Conservation (phyloP, 1,284 basidiomycete genomes). For the Exsudoporus floridanus region DNA sequence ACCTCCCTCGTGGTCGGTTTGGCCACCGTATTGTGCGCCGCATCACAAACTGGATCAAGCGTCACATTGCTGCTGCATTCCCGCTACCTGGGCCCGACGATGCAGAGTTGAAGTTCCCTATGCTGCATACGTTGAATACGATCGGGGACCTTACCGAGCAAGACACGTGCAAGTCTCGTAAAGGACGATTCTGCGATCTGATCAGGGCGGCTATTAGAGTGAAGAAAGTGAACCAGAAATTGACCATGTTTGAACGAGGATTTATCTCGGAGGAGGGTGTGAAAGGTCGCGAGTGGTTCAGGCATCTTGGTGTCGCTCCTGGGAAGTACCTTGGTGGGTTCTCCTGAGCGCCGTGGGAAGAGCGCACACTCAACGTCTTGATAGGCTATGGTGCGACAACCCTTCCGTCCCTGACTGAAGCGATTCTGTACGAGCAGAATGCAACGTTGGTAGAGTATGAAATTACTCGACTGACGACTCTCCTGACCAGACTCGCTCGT, state of each 20-base stretch:
- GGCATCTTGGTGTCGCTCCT: slow-evolving; percentile 85
- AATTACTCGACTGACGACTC: slow-evolving; percentile 55
- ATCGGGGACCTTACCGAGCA: neutral
- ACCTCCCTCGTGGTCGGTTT: slow-evolving; percentile 2
- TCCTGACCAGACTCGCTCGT: slow-evolving; percentile 56
- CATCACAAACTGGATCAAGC: slow-evolving; percentile 31
- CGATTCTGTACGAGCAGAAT: slow-evolving; percentile 71
- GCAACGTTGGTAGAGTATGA: slow-evolving; percentile 61
- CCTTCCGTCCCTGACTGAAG: slow-evolving; percentile 81
- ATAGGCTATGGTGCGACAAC: slow-evolving; percentile 85
- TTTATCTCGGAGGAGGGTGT: slow-evolving; percentile 82
- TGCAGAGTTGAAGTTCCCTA: slow-evolving; percentile 17
- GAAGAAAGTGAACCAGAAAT: slow-evolving; percentile 65
- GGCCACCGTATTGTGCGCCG: slow-evolving; percentile 2
- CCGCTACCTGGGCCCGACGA: slow-evolving; percentile 10
- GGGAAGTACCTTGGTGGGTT: slow-evolving; percentile 82
- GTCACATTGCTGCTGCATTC: slow-evolving; percentile 22
- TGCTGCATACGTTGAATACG: neutral
- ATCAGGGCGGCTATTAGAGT: slow-evolving; percentile 64
- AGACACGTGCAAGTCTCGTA: slow-evolving; percentile 6
- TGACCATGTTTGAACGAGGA: slow-evolving; percentile 78
- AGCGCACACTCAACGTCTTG: neutral
- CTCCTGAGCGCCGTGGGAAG: neutral
- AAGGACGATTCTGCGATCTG: slow-evolving; percentile 39
- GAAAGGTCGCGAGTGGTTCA: slow-evolving; percentile 82